phyloP scores from a whole-genome alignment of 2,329 filamentous ascomycete species.

The Fusarium sp. region DNA sequence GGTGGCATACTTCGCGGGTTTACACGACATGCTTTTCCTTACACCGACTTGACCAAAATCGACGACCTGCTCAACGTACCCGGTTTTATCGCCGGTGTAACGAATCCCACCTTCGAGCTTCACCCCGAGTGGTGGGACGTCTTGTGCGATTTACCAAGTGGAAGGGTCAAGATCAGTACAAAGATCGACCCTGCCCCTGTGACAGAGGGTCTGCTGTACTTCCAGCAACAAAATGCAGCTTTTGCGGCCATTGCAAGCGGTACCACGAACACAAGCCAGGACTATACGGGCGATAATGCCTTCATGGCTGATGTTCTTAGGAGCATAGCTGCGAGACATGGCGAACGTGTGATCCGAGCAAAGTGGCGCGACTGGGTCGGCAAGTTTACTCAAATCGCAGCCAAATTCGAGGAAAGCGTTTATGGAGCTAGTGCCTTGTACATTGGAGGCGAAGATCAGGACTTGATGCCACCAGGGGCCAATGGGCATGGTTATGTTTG shows the following conservation, averaged over 20 bases:
- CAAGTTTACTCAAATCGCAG: conserved; percentile 90
- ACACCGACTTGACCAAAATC: conserved; percentile 97
- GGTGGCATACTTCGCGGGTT: conserved; percentile 93
- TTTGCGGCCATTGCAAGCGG: conserved; percentile 60
- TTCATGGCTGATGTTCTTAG: conserved; percentile 89
- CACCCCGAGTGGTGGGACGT: conserved; percentile 99
- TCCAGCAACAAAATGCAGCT: conserved; percentile 78
- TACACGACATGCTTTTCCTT: conserved; percentile 94
- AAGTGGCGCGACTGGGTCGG: conserved; percentile 96
- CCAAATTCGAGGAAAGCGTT: conserved; percentile 93
- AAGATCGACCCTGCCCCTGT: conserved; percentile 81
- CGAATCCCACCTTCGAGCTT: conserved; percentile 93
- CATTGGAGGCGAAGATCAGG: conserved; percentile 78
- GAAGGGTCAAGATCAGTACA: conserved; percentile 92
- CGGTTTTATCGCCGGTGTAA: conserved; percentile 97
- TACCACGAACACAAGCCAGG: conserved; percentile 55
- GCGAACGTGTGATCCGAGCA: conserved; percentile 86
- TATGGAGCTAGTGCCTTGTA: conserved; percentile 92
- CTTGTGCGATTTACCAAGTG: conserved; percentile 89
- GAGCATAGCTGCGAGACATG: conserved; percentile 85
- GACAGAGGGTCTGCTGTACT: conserved; percentile 86
- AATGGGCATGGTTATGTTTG: conserved; percentile 95
- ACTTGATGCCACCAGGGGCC: conserved; percentile 64
- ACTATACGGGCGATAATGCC: conserved; percentile 83
- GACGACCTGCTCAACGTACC: conserved; percentile 95